Evolutionary conservation across 352 stramenopile genomes (phyloP).

Genomic region (Aphanomyces cochlioides): DNA sequence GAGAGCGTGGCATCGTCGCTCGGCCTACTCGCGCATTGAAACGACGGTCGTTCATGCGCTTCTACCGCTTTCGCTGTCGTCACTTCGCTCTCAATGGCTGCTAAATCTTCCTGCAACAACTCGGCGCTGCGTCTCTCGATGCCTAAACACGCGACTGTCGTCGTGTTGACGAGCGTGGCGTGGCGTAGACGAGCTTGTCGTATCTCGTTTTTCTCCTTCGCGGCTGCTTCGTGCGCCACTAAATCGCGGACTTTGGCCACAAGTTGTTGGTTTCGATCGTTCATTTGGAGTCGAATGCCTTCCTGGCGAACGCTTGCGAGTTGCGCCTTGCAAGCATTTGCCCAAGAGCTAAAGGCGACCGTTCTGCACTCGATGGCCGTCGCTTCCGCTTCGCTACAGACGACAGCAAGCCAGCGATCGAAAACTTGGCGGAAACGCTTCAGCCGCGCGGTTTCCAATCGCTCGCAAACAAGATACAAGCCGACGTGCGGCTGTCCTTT

Average conservation of each 20-base stretch:
- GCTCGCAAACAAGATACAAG: background rate
- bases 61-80: conserved; percentile 2
- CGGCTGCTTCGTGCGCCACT: background rate
- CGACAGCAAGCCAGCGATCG: background rate
- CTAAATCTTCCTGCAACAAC: conserved; percentile 15
- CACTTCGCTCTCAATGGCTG: conserved; percentile 21
- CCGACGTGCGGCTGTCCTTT: conserved; percentile 7
- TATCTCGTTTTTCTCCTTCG: background rate
- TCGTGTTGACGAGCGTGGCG: conserved; percentile 7
- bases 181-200: conserved; percentile 4
- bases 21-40: background rate
- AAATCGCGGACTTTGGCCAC: background rate
- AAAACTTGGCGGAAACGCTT: conserved; percentile 13
- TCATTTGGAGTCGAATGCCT: background rate
- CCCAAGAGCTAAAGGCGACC: conserved; percentile 17
- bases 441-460: conserved; percentile 11
- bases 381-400: background rate
- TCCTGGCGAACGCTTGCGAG: background rate
- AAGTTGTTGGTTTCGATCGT: background rate
- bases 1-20: conserved; percentile 7
- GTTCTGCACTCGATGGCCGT: background rate
- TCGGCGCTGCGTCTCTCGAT: conserved; percentile 17
- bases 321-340: background rate
- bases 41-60: background rate
- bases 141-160: conserved; percentile 20